These are phyloP conservation scores for Gnaphalium uliginosum DNA, from an alignment of 129 eudicot species.

Conservation along the genomic window DNA sequence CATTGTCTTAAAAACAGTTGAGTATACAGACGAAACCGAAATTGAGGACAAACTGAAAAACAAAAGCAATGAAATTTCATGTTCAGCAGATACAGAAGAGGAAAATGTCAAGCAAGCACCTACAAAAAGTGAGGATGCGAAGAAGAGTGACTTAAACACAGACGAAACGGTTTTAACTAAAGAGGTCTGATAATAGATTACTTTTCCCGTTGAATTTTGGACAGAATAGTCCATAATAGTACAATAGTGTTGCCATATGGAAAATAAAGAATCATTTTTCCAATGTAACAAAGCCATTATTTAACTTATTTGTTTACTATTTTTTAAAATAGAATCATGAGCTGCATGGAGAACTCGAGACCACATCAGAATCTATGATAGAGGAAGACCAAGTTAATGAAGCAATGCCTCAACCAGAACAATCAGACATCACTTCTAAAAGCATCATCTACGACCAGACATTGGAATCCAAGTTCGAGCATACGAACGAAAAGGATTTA, in stretches of 20 bases:
- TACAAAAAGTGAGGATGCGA: constrained; percentile 2
- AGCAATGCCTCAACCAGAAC: constrained; percentile 17
- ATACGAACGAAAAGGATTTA: constrained; percentile 12
- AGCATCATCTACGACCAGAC: constrained; percentile 19
- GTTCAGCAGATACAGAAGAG: constrained; percentile 21
- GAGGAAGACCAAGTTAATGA: constrained; percentile 21
- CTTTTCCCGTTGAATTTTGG: not conserved
- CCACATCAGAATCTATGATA: constrained; percentile 14
- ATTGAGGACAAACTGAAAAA: constrained; percentile 6
- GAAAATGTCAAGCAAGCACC: constrained; percentile 3
- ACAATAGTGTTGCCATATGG: not conserved
- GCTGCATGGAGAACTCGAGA: constrained; percentile 21
- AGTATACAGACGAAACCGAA: constrained; percentile 11
- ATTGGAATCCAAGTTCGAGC: constrained; percentile 17
- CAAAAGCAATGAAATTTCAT: constrained; percentile 14
- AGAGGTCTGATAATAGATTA: constrained; percentile 20
- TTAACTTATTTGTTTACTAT: constrained; percentile 7
- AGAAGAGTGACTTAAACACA: constrained; percentile 2
- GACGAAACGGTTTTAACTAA: constrained; percentile 14
- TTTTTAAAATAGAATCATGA: constrained; percentile 21
- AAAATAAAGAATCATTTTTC: not conserved
- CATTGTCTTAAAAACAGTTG: constrained; percentile 10
- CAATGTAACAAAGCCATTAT: not conserved
- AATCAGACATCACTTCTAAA: constrained; percentile 24
- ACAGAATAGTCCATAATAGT: not conserved